Percentiles rank a stretch among this genome's conserved stretches.
Conservation (phyloP, 495 filamentous ascomycete species). For the Podospora pseudopauciseta region DNA sequence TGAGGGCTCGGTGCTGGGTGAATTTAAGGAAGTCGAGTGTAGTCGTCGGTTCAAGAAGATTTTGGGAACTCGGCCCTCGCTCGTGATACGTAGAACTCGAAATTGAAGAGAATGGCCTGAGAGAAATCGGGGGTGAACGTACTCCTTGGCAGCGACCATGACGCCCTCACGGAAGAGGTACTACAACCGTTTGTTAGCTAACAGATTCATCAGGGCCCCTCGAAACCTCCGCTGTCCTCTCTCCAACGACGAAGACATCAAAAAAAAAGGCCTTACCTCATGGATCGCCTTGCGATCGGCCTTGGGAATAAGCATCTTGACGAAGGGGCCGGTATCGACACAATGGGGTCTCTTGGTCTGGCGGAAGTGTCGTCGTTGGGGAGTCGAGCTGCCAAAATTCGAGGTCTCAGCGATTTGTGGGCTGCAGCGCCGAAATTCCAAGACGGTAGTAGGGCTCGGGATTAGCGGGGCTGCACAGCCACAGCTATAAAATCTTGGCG, state of each 20-base stretch:
- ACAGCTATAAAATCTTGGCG: constrained; percentile 20
- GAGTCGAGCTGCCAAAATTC: constrained; percentile 37
- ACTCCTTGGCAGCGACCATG: constrained; percentile 96
- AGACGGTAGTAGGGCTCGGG: constrained; percentile 31
- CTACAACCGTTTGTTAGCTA: constrained; percentile 49
- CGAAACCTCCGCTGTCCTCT: neutral
- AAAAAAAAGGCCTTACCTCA: constrained; percentile 46
- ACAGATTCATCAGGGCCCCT: constrained; percentile 4
- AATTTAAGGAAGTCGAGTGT: neutral
- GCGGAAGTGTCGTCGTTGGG: constrained; percentile 34
- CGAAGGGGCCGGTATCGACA: constrained; percentile 44
- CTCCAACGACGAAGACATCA: neutral
- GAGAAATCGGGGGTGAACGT: constrained; percentile 22
- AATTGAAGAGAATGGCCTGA: constrained; percentile 55
- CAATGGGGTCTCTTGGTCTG: constrained; percentile 44
- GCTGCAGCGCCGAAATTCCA: constrained; percentile 35
- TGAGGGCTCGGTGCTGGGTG: neutral
- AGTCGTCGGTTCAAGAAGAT: neutral
- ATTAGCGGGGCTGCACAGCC: constrained; percentile 33
- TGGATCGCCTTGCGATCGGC: constrained; percentile 99
- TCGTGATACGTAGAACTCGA: constrained; percentile 45
- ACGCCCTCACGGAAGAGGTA: constrained; percentile 99
- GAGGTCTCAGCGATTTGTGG: constrained; percentile 36
- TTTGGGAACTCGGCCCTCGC: neutral
- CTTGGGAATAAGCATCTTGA: constrained; percentile 94